These are phyloP conservation scores for Crithidia brevicula DNA, from an alignment of 208 protist genomes.

Conservation along the genomic window DNA sequence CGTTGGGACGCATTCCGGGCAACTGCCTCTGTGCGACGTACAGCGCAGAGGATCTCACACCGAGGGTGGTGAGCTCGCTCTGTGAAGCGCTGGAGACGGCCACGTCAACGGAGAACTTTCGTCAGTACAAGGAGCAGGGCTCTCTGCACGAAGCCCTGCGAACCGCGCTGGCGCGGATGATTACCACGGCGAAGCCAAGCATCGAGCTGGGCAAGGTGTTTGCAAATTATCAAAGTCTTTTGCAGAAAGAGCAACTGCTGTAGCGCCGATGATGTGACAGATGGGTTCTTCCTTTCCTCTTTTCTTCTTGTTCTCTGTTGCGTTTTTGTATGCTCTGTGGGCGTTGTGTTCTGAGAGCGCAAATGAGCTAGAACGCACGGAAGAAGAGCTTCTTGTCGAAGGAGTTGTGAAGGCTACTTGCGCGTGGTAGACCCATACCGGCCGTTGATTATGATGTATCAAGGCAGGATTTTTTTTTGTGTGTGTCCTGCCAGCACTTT, in stretches of 20 bases:
- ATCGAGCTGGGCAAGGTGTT: constrained; percentile 61
- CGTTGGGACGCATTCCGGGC: constrained; percentile 44
- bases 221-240: constrained; percentile 43
- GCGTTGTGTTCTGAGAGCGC: too few species aligned
- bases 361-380: too few species aligned
- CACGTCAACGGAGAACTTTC: constrained; percentile 58
- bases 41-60: constrained; percentile 45
- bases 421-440: too few species aligned
- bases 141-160: constrained; percentile 47
- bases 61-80: constrained; percentile 54
- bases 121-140: constrained; percentile 73
- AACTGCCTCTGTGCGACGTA: constrained; percentile 36
- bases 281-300: not conserved
- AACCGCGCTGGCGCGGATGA: constrained; percentile 40
- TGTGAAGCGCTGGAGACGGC: constrained; percentile 60
- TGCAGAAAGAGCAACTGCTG: constrained; percentile 52
- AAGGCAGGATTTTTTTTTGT: too few species aligned
- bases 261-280: constrained; percentile 8
- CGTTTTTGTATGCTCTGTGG: not conserved
- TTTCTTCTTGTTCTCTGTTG: too few species aligned
- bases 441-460: too few species aligned
- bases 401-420: too few species aligned
- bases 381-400: too few species aligned
- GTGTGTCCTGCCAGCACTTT: too few species aligned
- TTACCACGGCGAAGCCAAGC: constrained; percentile 58